A percentile compares a stretch with the other conserved stretches of the same genome.
These are phyloP conservation scores for Alternaria hordeiaustralica DNA, from an alignment of 2,329 filamentous ascomycete genomes.

Conservation along the genomic window DNA sequence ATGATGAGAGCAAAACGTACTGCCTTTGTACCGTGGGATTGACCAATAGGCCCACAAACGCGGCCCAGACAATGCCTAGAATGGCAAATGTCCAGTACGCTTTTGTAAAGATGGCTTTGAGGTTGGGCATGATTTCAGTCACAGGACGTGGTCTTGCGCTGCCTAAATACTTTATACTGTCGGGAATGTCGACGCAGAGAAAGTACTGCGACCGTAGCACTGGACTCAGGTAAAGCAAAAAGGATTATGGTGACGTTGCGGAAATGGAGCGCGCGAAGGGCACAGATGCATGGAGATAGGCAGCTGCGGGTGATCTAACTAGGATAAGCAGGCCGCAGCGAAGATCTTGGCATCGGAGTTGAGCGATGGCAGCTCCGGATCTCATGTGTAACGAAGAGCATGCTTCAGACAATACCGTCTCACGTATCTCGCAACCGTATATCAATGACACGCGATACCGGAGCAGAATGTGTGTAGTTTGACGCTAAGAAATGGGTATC, in stretches of 20 bases:
- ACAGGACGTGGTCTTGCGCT: neutral
- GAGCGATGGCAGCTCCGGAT: conserved; percentile 1
- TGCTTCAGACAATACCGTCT: neutral
- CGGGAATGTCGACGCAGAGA: neutral
- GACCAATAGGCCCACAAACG: conserved; percentile 69
- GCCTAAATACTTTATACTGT: neutral
- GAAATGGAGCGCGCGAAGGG: neutral
- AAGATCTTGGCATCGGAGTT: conserved; percentile 11
- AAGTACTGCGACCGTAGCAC: neutral
- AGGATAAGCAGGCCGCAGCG: conserved; percentile 7
- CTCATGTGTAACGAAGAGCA: neutral
- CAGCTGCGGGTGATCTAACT: conserved; percentile 1
- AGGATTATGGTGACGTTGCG: neutral
- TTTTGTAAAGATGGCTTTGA: conserved; percentile 38
- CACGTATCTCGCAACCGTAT: neutral
- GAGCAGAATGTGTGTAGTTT: neutral
- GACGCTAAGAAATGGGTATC: conserved; percentile 18
- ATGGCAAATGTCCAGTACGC: conserved; percentile 52
- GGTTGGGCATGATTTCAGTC: conserved; percentile 33
- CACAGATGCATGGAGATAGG: conserved; percentile 3
- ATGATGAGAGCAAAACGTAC: conserved; percentile 59
- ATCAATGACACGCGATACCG: neutral
- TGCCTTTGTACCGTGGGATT: conserved; percentile 78
- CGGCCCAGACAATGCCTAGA: conserved; percentile 69
- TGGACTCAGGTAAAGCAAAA: neutral